Evolutionary conservation across 108 stramenopile genomes (phyloP).

Genomic region (Fragilariopsis cylindrus): DNA sequence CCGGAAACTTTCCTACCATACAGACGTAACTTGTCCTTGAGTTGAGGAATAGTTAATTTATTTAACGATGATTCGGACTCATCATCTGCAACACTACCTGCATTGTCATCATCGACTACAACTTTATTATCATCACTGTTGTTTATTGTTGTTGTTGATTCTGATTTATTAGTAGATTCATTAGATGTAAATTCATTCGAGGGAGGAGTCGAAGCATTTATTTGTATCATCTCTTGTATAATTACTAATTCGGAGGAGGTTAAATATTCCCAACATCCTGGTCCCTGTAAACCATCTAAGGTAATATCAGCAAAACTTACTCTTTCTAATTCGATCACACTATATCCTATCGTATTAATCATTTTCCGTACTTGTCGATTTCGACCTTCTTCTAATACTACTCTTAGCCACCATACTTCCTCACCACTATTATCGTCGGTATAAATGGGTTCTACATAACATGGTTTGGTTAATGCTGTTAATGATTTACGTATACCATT

Average conservation of each 20-base stretch:
- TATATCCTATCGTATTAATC: conserved; percentile 65
- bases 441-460: conserved; percentile 43
- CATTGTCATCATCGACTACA: too few species aligned
- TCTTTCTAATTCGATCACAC: conserved; percentile 62
- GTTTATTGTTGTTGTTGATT: too few species aligned
- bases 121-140: too few species aligned
- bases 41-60: too few species aligned
- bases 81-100: too few species aligned
- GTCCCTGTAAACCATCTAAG: conserved; percentile 37
- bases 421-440: not conserved
- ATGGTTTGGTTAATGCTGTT: conserved; percentile 48
- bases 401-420: conserved; percentile 45
- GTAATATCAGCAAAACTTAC: conserved; percentile 45
- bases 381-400: conserved; percentile 58
- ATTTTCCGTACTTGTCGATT: conserved; percentile 89
- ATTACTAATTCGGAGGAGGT: conserved; percentile 44
- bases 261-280: conserved; percentile 68
- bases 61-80: too few species aligned
- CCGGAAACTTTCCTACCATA: too few species aligned
- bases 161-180: too few species aligned
- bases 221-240: conserved; percentile 3
- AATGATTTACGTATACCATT: conserved; percentile 55
- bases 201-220: too few species aligned
- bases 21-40: too few species aligned
- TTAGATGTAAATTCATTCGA: too few species aligned